Evolutionary conservation across 179 eudicot genomes (phyloP), one percentile per base, ranked within the genome.

Genomic region (Actinidia polygama): DNA sequence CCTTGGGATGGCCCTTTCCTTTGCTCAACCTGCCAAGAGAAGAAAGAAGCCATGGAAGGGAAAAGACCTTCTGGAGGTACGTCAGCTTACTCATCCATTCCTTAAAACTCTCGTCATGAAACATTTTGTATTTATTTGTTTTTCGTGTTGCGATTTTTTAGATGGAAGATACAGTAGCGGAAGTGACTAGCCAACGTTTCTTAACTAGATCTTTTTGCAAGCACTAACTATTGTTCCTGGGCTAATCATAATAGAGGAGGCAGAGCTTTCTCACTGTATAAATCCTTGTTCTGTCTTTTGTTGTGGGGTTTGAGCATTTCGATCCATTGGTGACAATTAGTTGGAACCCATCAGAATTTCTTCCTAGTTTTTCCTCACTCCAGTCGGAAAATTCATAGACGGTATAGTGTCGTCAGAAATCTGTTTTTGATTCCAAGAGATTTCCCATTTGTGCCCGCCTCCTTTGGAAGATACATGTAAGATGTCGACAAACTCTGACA

Each of bases 1-100:
- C 97, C 97, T 23, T 95, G 99, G 99, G 99, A 96, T 87, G 99
- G 99, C 71, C 99, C 99, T 87, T 96, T 96, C 86, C 96, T 96
- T 78, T 96, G 99, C 88, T 61, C 78, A 61, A 91, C 93, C 83
- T 96, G 99, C 89, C 98, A 96, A 87, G 95, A 90, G 75, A 96
- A 96, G 89, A 91, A 88, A 90, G 98, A 96, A 85, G 98, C 98
- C 80, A 96, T 96, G 99, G 99, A 96, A 91, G 99, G 99, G 83
- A 92, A 87, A 86, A 89, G 98, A 90, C 95, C 93, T 40, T 92
- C 93, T 49, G 98, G 98, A 91, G 95, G 98, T 96, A 84, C 46
- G 86, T 69, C 58, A 44, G 70, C 68, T 75, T 16, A 47, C 10
- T 10, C 69, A 0, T 61, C 18, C n/a, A 66, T 62, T 26, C 50